phyloP scores from a whole-genome alignment of 1,139 yeast genomes.

The Candida buenavistaensis region DNA sequence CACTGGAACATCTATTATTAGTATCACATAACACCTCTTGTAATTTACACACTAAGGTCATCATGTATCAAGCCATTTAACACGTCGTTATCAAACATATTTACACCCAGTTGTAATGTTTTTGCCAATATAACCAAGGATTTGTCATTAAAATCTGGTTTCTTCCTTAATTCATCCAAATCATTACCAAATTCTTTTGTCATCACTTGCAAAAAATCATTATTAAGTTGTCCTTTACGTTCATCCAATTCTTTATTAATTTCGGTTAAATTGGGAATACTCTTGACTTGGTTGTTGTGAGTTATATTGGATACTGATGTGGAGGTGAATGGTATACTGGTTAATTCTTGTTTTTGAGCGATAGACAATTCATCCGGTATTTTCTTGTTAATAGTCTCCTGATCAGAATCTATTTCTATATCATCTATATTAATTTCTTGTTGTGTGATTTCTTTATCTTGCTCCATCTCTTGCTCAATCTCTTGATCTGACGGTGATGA shows the following conservation, averaged over 20 bases:
- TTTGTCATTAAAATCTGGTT: constrained; percentile 61
- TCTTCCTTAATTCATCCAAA: constrained; percentile 59
- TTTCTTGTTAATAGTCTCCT: constrained; percentile 5
- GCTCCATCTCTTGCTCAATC: no score
- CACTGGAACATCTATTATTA: neutral
- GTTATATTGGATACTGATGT: constrained; percentile 20
- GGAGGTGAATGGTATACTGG: constrained; percentile 27
- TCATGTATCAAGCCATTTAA: constrained; percentile 39
- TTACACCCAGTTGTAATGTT: constrained; percentile 63
- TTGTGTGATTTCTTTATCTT: constrained; percentile 1
- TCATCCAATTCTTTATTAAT: constrained; percentile 23
- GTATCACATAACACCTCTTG: no score
- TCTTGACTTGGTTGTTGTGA: constrained; percentile 18
- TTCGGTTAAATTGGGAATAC: constrained; percentile 21
- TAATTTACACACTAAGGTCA: constrained; percentile 2
- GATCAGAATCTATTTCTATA: constrained; percentile 30
- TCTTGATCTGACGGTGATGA: constrained; percentile 15
- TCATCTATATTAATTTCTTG: constrained; percentile 33
- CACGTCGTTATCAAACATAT: constrained; percentile 65
- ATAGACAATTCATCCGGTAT: constrained; percentile 20
- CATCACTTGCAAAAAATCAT: constrained; percentile 56
- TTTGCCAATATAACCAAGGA: constrained; percentile 65
- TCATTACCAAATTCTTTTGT: constrained; percentile 63
- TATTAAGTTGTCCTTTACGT: constrained; percentile 45
- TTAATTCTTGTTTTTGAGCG: constrained; percentile 24